Base-by-base conservation (phyloP, 176 grass and related monocot genomes). In the Zizania latifolia region DNA sequence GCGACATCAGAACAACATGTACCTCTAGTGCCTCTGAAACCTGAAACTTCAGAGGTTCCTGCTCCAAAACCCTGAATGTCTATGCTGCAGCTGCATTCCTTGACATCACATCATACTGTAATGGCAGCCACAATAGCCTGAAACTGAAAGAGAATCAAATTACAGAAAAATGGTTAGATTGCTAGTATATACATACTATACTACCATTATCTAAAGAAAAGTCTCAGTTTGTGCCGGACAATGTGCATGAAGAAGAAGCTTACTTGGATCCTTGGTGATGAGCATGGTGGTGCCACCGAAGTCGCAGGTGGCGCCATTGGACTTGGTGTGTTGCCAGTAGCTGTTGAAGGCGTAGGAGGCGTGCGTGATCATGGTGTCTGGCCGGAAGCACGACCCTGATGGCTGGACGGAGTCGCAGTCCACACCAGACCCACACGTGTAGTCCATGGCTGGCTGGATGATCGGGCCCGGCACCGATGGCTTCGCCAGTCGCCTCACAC, bases 401-500 rank as follows among this genome's bases (percentile, higher is more conserved):
- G 87, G 58, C 35, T 75, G 70, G 62, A 99, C 83, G 10, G 92
- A 84, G 69, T 88, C 76, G 72, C 95, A 94, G 81, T 94, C 82
- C 36, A 87, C 89, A 21, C 89, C 89, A 0, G 87, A 90, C 10
- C 79, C 87, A 39, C 95, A 94, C 5, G 92, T 89, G 78, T 99
- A 94, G 78, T 99, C 82, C 92, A 99, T 99, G n/a, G 92, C 89
- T 69, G 88, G 84, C 72, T 94, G 82, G 59, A 99, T 81, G 78
- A 95, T 90, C 11, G 66, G 9, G 16, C 77, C 61, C 3, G 96
- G 87, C 71, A 99, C 96, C 21, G 89, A 90, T 23, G 87, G 87
- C 85, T 99, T 99, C 56, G 82, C 87, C 68, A 95, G n/a, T n/a
- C n/a, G n/a, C n/a, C n/a, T n/a, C 96, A 57, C 96, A 99, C 95